Evolutionary conservation across 73 alveolate genomes (phyloP), one percentile per base, ranked within the genome.

Genomic region (Blepharisma japonicum): DNA sequence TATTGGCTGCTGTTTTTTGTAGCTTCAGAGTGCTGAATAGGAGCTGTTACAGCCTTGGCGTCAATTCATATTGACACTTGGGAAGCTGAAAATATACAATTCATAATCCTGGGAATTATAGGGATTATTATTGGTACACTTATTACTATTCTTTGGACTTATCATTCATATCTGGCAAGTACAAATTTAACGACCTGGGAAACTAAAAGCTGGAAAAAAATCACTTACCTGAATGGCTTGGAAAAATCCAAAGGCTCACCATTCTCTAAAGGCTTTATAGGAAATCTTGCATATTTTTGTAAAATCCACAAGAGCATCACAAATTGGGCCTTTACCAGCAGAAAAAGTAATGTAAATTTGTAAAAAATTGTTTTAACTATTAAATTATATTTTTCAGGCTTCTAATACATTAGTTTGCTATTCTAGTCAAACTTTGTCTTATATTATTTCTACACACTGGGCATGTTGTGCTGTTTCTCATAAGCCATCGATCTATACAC

Each of bases 171-270:
- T 45, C 81, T 82, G 53, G 67, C 84, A 38, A 20, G 61, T n/a
- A 81, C 79, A 7, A 86, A 86, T 81, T 70, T 79, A 23, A 86
- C 95, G 7, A 88, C 95, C 48, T 88, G 96, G 81, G 82, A 89
- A 82, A 46, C 81, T 86, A 42, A 81, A 23, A 25, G 78, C 55
- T 81, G 92, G 92, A 8, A 45, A 67, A 85, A 71, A 71, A 85
- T 85, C 25, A 45, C 86, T 42, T 85, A 85, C 55, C 46, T 84
- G 32, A 80, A 81, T 50, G 80, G 49, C 5, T 79, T 84, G 81
- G 87, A 84, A 5, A 68, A 68, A 54, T 45, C 54, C 25, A 50
- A 51, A 6, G 91, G 91, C 20, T 39, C 79, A 32, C 91, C 91
- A 7, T 84, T 84, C 71, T 78, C 78, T 25, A 67, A 71, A 6